Evolutionary conservation across 345 rosid species (phyloP), one percentile per base, ranked within the genome.

Genomic region (Theobroma cacao): DNA sequence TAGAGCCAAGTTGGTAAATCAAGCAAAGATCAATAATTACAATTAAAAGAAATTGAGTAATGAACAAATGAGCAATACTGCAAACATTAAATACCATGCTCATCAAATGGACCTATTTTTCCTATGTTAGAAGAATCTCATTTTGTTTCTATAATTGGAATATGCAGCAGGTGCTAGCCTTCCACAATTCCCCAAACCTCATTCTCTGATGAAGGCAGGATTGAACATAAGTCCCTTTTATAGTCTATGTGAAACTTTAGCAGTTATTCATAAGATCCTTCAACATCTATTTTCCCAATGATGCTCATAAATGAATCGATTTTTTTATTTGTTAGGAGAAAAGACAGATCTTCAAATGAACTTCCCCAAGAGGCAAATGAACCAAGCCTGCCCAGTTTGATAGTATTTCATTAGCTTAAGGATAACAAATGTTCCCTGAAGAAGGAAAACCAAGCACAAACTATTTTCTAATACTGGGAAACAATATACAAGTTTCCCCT

Each of bases 391-490:
- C 59, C 60, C 17, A 10, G 5, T 71, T 48, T 1, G 0, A 31
- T 31, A 11, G 8, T 43, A 45, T 24, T 68, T 3, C 17, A 68
- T 68, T 45, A 43, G 73, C 33, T 43, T 68, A 13, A 43, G 13
- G 55, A 68, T 43, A 41, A 68, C 36, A 36, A 41, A 22, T 43
- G 50, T 68, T 26, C 14, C 36, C 15, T 1, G 13, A 43, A 12
- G 36, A 45, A 43, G 53, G 73, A 48, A 65, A 68, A 68, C 73
- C 22, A 68, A 68, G 55, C 56, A 26, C 55, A 68, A 43, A 45
- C 26, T 31, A 18, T 17, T 30, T 13, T 14, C 2, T 30, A 30
- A 18, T 14, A 13, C 20, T 14, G 20, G 5, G 64, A 30, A 60
- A 28, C n/a, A 28, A 30, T 60, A 38, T 15, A 30, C 26, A 31